Percentiles rank a stretch among this genome's conserved stretches.
phyloP scores from a whole-genome alignment of 352 stramenopile genomes.

The Globisporangium irregulare region DNA sequence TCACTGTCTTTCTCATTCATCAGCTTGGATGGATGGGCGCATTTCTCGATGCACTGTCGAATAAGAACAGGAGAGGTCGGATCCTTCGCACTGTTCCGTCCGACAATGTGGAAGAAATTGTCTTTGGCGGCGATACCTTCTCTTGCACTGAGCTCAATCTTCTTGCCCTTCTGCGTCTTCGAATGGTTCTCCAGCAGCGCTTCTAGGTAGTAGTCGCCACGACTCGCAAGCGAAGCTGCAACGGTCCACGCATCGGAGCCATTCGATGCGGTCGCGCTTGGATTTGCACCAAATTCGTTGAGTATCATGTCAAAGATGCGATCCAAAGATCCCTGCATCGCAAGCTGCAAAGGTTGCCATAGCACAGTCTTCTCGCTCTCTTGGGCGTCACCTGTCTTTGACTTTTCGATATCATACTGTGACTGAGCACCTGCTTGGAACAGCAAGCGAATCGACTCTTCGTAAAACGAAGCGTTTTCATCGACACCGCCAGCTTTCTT shows the following conservation, averaged over 20 bases:
- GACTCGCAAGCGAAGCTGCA: slow-evolving; percentile 29
- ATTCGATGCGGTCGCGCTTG: slow-evolving; percentile 32
- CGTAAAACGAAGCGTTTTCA: slow-evolving; percentile 33
- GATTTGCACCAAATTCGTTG: slow-evolving; percentile 33
- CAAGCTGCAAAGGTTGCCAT: slow-evolving; percentile 56
- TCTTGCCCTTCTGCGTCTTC: slow-evolving; percentile 28
- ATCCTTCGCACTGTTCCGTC: slow-evolving; percentile 16
- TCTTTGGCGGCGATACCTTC: slow-evolving; percentile 21
- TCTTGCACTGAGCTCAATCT: slow-evolving; percentile 28
- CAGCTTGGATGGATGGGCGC: slow-evolving; percentile 26
- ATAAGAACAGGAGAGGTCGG: slow-evolving; percentile 34
- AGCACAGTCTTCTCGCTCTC: slow-evolving; percentile 9
- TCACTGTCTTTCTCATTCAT: slow-evolving; percentile 47
- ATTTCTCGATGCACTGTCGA: slow-evolving; percentile 31
- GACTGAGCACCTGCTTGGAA: slow-evolving; percentile 43
- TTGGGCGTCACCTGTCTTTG: slow-evolving; percentile 16
- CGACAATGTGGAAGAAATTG: slow-evolving; percentile 72
- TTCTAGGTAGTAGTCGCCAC: slow-evolving; percentile 45
- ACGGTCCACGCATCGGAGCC: slow-evolving; percentile 63
- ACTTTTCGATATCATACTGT: slow-evolving; percentile 42
- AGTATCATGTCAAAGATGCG: slow-evolving; percentile 55
- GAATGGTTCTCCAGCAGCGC: slow-evolving; percentile 45
- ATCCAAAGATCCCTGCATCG: slow-evolving; percentile 43
- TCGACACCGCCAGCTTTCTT: background rate
- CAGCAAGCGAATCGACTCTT: slow-evolving; percentile 46